These are phyloP conservation scores for Scytalidium lignicola DNA, from an alignment of 2,329 filamentous ascomycete genomes.

Conservation along the genomic window DNA sequence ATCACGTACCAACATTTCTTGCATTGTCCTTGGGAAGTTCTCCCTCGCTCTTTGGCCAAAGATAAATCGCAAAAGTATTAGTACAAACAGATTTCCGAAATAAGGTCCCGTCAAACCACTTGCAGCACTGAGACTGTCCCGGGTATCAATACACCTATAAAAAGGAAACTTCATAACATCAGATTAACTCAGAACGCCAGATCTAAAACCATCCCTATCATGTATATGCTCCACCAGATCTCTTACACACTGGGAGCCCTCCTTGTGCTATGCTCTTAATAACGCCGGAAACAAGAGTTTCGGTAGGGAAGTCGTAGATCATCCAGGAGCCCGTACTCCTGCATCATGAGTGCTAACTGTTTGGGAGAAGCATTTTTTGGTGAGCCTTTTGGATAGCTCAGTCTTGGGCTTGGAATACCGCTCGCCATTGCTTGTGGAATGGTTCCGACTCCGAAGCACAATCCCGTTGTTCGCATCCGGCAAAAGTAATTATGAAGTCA, in stretches of 20 bases:
- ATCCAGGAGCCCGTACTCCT: conserved; percentile 13
- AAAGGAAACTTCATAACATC: not conserved
- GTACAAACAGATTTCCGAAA: not conserved
- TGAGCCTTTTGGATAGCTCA: conserved; percentile 2
- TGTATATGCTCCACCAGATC: not conserved
- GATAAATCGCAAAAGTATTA: not conserved
- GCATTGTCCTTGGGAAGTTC: not conserved
- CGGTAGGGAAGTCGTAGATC: conserved; percentile 16
- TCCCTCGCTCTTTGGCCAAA: not conserved
- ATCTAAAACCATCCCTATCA: not conserved
- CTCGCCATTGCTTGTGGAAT: conserved; percentile 28
- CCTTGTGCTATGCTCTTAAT: not conserved
- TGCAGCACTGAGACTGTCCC: not conserved
- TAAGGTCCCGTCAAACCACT: not conserved
- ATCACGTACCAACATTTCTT: not conserved
- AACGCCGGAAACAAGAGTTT: not conserved
- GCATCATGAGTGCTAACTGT: not conserved
- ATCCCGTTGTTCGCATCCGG: conserved; percentile 63
- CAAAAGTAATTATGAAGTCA: conserved; percentile 77
- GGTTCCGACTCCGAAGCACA: conserved; percentile 65
- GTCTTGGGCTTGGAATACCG: conserved; percentile 22
- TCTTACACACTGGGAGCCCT: not conserved
- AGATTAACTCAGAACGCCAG: not conserved
- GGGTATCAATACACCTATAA: not conserved
- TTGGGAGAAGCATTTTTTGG: not conserved